These are phyloP conservation scores for Paraphoma sp. DNA, from an alignment of 2,329 filamentous ascomycete species.

Conservation along the genomic window DNA sequence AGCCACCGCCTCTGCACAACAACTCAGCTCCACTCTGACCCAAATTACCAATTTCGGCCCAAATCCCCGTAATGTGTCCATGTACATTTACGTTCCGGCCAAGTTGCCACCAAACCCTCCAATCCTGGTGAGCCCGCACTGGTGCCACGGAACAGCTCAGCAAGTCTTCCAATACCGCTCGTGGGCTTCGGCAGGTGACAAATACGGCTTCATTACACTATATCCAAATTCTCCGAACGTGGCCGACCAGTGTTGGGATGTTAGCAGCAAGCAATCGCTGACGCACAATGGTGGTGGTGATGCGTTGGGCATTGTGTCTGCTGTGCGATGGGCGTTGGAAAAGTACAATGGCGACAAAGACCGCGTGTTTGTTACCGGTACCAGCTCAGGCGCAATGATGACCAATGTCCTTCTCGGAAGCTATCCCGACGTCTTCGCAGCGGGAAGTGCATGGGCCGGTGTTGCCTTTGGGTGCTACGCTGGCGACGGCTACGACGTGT, in stretches of 20 bases:
- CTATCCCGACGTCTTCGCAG: constrained; percentile 45
- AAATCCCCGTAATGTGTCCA: constrained; percentile 41
- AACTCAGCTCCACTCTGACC: constrained; percentile 34
- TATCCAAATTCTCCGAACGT: constrained; percentile 39
- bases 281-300: constrained; percentile 44
- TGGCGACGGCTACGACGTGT: constrained; percentile 37
- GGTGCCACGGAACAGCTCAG: constrained; percentile 42
- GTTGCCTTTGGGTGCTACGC: constrained; percentile 47
- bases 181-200: constrained; percentile 38
- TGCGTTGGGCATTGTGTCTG: constrained; percentile 40
- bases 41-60: constrained; percentile 38
- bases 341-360: constrained; percentile 37
- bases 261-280: constrained; percentile 40
- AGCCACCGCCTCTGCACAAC: constrained; percentile 21
- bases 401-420: constrained; percentile 42
- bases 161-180: constrained; percentile 35
- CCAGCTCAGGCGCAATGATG: constrained; percentile 46
- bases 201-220: constrained; percentile 45
- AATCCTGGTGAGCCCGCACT: constrained; percentile 42
- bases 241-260: constrained; percentile 46
- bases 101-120: constrained; percentile 35
- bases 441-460: constrained; percentile 42
- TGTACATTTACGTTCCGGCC: constrained; percentile 43
- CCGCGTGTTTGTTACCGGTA: constrained; percentile 43
- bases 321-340: constrained; percentile 38